A percentile compares a stretch with the other conserved stretches of the same genome.
Evolutionary conservation across 2,329 filamentous ascomycete genomes (phyloP).

Genomic region (Botrytis fabae): DNA sequence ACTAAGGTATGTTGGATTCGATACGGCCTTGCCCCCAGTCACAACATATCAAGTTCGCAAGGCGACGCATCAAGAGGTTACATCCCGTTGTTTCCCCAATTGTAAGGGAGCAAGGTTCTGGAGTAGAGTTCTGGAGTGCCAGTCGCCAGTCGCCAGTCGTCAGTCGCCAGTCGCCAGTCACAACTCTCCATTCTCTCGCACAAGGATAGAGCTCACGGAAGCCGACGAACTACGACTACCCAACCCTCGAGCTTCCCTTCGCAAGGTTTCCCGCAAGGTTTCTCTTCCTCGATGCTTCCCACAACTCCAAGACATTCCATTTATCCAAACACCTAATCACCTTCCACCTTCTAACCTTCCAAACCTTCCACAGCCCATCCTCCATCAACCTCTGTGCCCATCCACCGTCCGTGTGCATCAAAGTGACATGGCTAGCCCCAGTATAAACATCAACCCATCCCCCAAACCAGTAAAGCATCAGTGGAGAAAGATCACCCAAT

Average conservation of each 20-base stretch:
- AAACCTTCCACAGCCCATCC: neutral
- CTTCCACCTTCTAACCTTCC: neutral
- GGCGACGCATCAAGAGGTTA: neutral
- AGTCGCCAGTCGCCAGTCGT: neutral
- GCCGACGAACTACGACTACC: neutral
- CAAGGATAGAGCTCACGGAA: neutral
- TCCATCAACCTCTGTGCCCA: neutral
- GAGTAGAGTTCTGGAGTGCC: too few species aligned
- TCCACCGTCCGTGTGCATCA: neutral
- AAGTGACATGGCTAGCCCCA: neutral
- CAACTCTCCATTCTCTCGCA: neutral
- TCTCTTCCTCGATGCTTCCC: neutral
- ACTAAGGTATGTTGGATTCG: neutral
- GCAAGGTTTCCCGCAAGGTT: too few species aligned
- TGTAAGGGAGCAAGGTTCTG: neutral
- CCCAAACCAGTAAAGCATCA: neutral
- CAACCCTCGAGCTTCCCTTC: neutral
- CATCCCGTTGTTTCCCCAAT: neutral
- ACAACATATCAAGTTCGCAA: neutral
- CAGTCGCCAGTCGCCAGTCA: neutral
- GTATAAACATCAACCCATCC: neutral
- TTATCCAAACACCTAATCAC: neutral
- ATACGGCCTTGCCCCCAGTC: neutral
- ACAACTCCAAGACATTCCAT: neutral
- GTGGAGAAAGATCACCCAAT: constrained; percentile 10